These are phyloP conservation scores for Apiospora kogelbergensis DNA, from an alignment of 2,329 filamentous ascomycete species.

Conservation along the genomic window DNA sequence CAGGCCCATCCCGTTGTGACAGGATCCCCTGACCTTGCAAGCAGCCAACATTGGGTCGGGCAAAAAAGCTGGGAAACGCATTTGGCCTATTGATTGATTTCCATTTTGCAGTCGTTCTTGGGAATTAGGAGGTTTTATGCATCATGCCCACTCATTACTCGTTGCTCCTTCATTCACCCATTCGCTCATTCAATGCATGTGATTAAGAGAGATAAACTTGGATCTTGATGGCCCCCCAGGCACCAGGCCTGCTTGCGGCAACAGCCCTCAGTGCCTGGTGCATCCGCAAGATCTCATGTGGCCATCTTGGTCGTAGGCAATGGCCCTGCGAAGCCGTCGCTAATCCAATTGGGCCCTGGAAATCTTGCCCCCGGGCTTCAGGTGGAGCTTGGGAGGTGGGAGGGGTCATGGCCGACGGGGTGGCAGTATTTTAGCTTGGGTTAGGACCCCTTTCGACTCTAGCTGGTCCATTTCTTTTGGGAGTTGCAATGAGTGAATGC, in stretches of 20 bases:
- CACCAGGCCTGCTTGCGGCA: background rate
- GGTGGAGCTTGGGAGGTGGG: background rate
- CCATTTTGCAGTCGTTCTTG: background rate
- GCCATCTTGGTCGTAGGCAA: background rate
- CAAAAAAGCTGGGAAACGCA: background rate
- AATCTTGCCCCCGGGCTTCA: background rate
- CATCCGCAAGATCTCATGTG: background rate
- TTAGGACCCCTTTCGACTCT: background rate
- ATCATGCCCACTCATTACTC: background rate
- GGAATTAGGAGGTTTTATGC: background rate
- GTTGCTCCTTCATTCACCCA: background rate
- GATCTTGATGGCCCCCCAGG: background rate
- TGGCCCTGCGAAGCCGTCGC: background rate
- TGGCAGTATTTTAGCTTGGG: background rate
- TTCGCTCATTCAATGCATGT: background rate
- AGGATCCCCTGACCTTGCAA: conserved; percentile 4
- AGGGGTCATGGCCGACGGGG: background rate
- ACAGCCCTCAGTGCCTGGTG: background rate
- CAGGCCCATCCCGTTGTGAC: conserved; percentile 6
- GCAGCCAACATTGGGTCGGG: background rate
- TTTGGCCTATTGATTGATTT: background rate
- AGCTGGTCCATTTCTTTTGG: background rate
- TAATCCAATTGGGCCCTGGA: background rate
- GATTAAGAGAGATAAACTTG: background rate
- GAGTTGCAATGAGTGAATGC: background rate